Base-by-base conservation (phyloP, 2,329 filamentous ascomycete genomes). In the Rhinocladiella mackenziei region DNA sequence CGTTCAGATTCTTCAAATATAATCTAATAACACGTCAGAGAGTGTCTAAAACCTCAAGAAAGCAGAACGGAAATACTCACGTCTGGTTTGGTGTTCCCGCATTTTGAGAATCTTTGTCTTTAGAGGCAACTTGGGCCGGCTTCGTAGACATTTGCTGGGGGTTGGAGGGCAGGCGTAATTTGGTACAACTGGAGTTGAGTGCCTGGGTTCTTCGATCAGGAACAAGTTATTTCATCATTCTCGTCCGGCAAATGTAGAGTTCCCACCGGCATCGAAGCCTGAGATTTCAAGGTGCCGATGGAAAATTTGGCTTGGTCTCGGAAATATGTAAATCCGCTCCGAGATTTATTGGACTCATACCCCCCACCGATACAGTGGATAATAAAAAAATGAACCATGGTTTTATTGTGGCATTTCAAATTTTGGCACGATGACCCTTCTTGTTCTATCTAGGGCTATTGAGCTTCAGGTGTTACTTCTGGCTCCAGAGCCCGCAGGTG, bases 1-100 rank as follows among this genome's bases (percentile, higher is more conserved):
- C 80, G 15, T 87, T 88, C 2, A 98, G 77, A 60, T 96, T 95
- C 39, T 81, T 85, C 58, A 94, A 77, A 63, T 97, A 98, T 53
- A 98, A 78, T 7, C 87, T 94, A 19, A 59, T 54, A 40, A 6
- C 28, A 41, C n/a, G 48, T 65, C 43, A 64, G 58, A 37, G 32
- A 36, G 32, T 29, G 39, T 28, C 32, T 7, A 25, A 15, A 10
- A 28, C 10, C 34, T 36, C 43, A 45, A 39, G 39, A 50, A 40
- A 45, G 45, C 36, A 40, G 28, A 37, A 14, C 30, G 5, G n/a
- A 33, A 33, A 18, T 40, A 71, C 81, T 70, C 65, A 86, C 80
- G 84, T 88, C 67, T 89, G 85, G 60, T 86, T 89, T 32, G 85
- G 84, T 49, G 81, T 70, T 73, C 76, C 72, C 71, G 78, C 55